phyloP scores from a whole-genome alignment of 768 basidiomycete species.

The Sporobolomyces pararoseus region DNA sequence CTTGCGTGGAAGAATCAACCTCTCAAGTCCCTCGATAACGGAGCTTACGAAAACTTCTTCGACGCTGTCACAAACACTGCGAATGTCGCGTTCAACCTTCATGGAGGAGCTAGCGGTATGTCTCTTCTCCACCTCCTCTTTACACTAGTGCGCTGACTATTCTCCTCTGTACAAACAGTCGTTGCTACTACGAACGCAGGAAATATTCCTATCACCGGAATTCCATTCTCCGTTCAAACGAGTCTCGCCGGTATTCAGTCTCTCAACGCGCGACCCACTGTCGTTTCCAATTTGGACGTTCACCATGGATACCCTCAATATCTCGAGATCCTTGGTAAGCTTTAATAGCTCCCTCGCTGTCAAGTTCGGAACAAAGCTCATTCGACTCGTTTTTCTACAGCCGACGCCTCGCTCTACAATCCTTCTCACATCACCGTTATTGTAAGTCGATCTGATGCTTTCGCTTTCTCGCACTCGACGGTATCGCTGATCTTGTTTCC shows the following conservation, averaged over 20 bases:
- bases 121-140: not conserved
- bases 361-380: too few species aligned
- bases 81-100: constrained; percentile 55
- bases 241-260: constrained; percentile 57
- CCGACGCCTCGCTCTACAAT: constrained; percentile 36
- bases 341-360: not conserved
- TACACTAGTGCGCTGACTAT: not conserved
- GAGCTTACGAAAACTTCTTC: constrained; percentile 60
- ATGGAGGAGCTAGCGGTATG: constrained; percentile 31
- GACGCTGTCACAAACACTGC: constrained; percentile 59
- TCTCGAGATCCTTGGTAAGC: constrained; percentile 24
- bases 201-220: constrained; percentile 62
- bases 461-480: not conserved
- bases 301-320: constrained; percentile 50
- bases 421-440: constrained; percentile 32
- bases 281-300: constrained; percentile 63
- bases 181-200: constrained; percentile 55
- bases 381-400: constrained; percentile 2
- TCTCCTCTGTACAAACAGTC: not conserved
- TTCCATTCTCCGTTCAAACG: constrained; percentile 63
- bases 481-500: constrained; percentile 30
- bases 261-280: constrained; percentile 55
- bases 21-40: constrained; percentile 59
- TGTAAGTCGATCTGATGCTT: not conserved
- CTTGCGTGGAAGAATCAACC: constrained; percentile 60